Percentiles rank a stretch among this genome's conserved stretches.
Conservation (phyloP, 805 yeast species). For the Danielia reshetovae region DNA sequence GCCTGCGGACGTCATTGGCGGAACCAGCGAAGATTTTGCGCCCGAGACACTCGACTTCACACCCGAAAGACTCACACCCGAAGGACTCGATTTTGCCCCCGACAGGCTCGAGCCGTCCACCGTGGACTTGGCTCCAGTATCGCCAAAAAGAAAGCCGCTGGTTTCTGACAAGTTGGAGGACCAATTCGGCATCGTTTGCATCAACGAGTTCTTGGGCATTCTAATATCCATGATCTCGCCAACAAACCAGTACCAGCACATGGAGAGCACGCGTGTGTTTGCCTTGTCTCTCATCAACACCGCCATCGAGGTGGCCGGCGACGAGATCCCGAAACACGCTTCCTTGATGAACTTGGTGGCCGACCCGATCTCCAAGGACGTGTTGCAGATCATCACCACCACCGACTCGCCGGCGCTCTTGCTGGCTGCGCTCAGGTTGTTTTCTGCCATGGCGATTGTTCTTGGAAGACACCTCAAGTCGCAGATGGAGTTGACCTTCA, state of each 20-base stretch:
- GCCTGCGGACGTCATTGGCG: slow-evolving; percentile 60
- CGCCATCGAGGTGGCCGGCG: slow-evolving; percentile 80
- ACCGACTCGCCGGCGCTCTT: slow-evolving; percentile 69
- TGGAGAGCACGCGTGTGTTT: slow-evolving; percentile 81
- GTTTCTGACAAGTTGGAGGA: slow-evolving; percentile 17
- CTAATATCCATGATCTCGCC: slow-evolving; percentile 80
- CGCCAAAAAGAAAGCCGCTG: slow-evolving; percentile 8
- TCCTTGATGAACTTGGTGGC: slow-evolving; percentile 64
- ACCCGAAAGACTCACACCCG: slow-evolving; percentile 3
- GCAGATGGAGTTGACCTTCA: slow-evolving; percentile 74
- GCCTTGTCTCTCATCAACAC: slow-evolving; percentile 73
- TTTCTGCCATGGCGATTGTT: slow-evolving; percentile 66
- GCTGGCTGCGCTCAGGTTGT: slow-evolving; percentile 70
- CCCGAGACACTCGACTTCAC: neutral
- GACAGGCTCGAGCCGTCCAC: slow-evolving; percentile 2
- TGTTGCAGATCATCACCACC: slow-evolving; percentile 73
- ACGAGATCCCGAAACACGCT: slow-evolving; percentile 53
- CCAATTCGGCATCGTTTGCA: slow-evolving; percentile 70
- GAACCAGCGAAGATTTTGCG: slow-evolving; percentile 25
- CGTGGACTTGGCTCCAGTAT: slow-evolving; percentile 4
- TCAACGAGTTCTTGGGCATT: slow-evolving; percentile 72
- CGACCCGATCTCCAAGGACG: slow-evolving; percentile 80
- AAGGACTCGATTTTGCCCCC: neutral
- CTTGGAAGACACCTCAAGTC: slow-evolving; percentile 64
- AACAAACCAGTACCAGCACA: slow-evolving; percentile 75